Percentiles rank a stretch among this genome's conserved stretches.
These are phyloP conservation scores for Oenanthe javanica DNA, from an alignment of 140 eudicot genomes.

Conservation along the genomic window DNA sequence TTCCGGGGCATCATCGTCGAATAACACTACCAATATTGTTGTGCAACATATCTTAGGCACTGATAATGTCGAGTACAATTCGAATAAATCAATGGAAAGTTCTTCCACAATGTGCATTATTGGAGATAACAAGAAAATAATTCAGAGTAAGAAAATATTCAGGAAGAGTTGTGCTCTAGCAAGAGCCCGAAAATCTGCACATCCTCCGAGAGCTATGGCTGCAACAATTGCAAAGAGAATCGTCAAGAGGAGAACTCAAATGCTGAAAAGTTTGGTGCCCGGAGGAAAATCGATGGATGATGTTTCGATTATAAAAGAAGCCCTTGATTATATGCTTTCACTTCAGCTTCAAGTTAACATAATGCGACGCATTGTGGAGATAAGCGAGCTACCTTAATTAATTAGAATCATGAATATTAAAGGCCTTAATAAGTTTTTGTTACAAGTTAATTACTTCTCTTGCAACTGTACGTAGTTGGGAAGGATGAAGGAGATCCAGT, in stretches of 20 bases:
- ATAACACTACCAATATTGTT: constrained; percentile 23
- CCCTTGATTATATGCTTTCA: constrained; percentile 66
- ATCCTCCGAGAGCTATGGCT: constrained; percentile 14
- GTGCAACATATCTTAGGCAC: constrained; percentile 24
- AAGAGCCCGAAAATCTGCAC: constrained; percentile 19
- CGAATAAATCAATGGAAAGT: not conserved
- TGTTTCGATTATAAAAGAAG: constrained; percentile 44
- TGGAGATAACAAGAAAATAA: constrained; percentile 13
- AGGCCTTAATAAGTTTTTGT: not conserved
- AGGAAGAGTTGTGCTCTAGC: constrained; percentile 24
- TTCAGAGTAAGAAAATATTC: constrained; percentile 42
- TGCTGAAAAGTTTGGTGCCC: constrained; percentile 71
- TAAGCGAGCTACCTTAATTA: constrained; percentile 19
- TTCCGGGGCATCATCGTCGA: constrained; percentile 19
- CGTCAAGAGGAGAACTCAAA: constrained; percentile 68
- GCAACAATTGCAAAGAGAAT: constrained; percentile 50
- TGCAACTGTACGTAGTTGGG: no score
- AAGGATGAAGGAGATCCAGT: not conserved
- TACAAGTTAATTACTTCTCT: not conserved
- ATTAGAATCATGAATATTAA: not conserved
- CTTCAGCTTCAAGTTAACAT: constrained; percentile 73
- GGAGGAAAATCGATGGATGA: constrained; percentile 80
- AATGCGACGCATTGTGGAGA: constrained; percentile 56
- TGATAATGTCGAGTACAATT: not conserved
- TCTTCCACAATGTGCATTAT: constrained; percentile 8